Conservation (phyloP, 805 yeast species). For the Nakazawaea ernobii region DNA sequence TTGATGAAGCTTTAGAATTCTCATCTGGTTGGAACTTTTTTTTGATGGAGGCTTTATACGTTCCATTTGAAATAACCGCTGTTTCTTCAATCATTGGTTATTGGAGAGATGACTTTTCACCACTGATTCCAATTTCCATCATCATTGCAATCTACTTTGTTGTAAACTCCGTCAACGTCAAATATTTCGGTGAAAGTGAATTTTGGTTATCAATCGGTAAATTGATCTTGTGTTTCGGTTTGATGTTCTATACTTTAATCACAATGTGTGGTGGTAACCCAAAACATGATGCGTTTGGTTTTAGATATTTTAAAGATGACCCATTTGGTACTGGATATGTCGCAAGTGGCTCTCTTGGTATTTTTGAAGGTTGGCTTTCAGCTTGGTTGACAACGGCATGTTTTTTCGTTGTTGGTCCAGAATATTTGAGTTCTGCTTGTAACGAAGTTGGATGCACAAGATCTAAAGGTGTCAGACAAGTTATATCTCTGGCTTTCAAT, state of each 20-base stretch:
- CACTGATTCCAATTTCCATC: slow-evolving; percentile 39
- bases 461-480: slow-evolving; percentile 31
- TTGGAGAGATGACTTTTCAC: slow-evolving; percentile 44
- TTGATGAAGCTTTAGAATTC: slow-evolving; percentile 31
- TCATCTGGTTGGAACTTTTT: slow-evolving; percentile 32
- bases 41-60: slow-evolving; percentile 38
- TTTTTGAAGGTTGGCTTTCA: slow-evolving; percentile 36
- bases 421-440: slow-evolving; percentile 37
- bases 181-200: slow-evolving; percentile 45
- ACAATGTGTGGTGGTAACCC: slow-evolving; percentile 58
- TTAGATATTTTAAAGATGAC: slow-evolving; percentile 36
- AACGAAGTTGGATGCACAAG: slow-evolving; percentile 29
- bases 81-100: slow-evolving; percentile 50
- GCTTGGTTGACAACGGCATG: slow-evolving; percentile 30
- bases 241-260: slow-evolving; percentile 42
- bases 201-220: slow-evolving; percentile 42
- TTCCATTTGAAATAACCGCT: slow-evolving; percentile 42
- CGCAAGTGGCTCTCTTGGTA: slow-evolving; percentile 31
- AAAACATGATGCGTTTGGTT: slow-evolving; percentile 43
- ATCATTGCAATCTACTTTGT: slow-evolving; percentile 36
- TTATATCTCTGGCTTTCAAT: slow-evolving; percentile 34
- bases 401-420: slow-evolving; percentile 38
- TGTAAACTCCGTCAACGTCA: slow-evolving; percentile 42
- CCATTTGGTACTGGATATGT: slow-evolving; percentile 35
- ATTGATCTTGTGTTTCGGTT: slow-evolving; percentile 40